phyloP scores from a whole-genome alignment of 2,329 filamentous ascomycete genomes.

The Leptographium lundbergii region DNA sequence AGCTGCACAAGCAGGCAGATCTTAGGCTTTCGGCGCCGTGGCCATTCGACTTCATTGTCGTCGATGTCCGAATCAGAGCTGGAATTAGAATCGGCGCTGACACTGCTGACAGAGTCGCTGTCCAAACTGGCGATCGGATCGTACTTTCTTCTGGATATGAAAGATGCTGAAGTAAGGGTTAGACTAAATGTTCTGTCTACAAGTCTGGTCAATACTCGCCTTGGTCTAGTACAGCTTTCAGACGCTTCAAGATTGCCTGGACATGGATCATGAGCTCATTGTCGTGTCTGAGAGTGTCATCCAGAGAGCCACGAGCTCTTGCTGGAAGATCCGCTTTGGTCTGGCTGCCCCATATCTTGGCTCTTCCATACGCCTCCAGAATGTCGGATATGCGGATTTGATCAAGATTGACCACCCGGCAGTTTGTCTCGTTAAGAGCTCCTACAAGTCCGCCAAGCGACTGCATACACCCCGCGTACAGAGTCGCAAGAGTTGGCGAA shows the following conservation, averaged over 20 bases:
- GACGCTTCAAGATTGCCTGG: not conserved
- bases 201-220: not conserved
- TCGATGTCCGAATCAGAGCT: not conserved
- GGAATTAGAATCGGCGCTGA: not conserved
- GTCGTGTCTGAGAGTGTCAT: not conserved
- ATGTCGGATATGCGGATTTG: not conserved
- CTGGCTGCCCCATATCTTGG: not conserved
- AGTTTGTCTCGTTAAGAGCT: not conserved
- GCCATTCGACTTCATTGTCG: not conserved
- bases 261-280: not conserved
- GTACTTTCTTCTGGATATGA: not conserved
- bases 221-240: not conserved
- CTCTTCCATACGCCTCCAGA: not conserved
- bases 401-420: not conserved
- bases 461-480: not conserved
- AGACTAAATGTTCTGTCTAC: not conserved
- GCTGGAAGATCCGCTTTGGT: not conserved
- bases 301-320: not conserved
- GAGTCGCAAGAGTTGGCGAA: not conserved
- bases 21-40: not conserved
- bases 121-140: not conserved
- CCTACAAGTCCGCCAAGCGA: not conserved
- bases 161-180: not conserved
- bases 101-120: not conserved
- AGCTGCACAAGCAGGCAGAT: not conserved